Evolutionary conservation across 129 eudicot genomes (phyloP), one percentile per base, ranked within the genome.

Genomic region (Pittosporum tobira): DNA sequence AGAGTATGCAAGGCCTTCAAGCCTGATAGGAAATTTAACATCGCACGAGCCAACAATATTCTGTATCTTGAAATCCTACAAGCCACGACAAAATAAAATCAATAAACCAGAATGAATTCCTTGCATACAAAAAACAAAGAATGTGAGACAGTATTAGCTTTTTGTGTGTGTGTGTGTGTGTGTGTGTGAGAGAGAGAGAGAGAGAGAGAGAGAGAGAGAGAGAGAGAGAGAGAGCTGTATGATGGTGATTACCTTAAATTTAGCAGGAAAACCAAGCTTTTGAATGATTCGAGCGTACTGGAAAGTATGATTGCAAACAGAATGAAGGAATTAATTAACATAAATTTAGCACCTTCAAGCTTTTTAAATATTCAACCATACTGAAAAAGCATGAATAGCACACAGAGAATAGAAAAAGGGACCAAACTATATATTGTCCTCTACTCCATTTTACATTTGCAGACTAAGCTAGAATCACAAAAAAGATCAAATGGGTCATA

Each of bases 31-130:
- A 52, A 88, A 88, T 57, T 84, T 79, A 19, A 88, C 90, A 72
- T 88, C 96, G 61, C 96, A 88, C 30, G 96, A 88, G 22, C 90
- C 96, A 14, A 88, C 94, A 20, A 88, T 88, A 64, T 88, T 88
- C 72, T 84, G 96, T 43, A 88, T 84, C 78, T 84, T 88, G 53
- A 88, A 88, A 62, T 88, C 90, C 96, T 87, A 12, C 19, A 6
- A 25, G 37, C 7, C 25, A 52, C 15, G 14, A 25, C 22, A 51
- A 27, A 28, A 10, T 25, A 11, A 2, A 20, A 34, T 12, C 20
- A 16, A 1, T n/a, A 36, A n/a, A 50, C 0, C 2, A 2, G 13
- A 23, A 6, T 6, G 40, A 34, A 34, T 6, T n/a, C n/a, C n/a
- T 8, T 28, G 7, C 3, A 40, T 12, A 57, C 9, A 48, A 36